Evolutionary conservation across 2,329 filamentous ascomycete genomes (phyloP).

Genomic region (Setomelanomma holmii): DNA sequence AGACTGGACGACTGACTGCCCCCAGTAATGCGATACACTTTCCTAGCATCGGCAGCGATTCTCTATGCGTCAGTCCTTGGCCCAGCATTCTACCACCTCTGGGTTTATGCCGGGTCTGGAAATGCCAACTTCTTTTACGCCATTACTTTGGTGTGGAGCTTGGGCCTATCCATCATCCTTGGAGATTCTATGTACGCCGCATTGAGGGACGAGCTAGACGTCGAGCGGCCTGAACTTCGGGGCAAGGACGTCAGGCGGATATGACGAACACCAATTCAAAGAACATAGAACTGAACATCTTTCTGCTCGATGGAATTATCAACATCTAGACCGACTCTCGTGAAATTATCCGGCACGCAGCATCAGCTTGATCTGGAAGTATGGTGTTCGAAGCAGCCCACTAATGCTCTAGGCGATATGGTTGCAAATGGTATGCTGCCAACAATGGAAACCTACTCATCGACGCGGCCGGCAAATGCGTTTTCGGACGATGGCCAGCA

Average conservation of each 20-base stretch:
- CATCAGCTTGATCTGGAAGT: too few relatives aligned
- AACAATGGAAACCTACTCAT: too few relatives aligned
- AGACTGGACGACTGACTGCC: conserved; percentile 11
- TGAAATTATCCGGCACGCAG: background rate
- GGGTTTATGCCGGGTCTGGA: conserved; percentile 97
- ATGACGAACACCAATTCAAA: too few relatives aligned
- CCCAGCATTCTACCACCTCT: conserved; percentile 94
- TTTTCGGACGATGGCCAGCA: too few relatives aligned
- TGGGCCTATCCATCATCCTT: conserved; percentile 85
- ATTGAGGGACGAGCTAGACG: conserved; percentile 91
- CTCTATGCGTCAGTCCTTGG: conserved; percentile 89
- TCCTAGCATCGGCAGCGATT: conserved; percentile 81
- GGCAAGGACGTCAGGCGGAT: conserved; percentile 89
- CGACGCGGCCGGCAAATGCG: too few relatives aligned
- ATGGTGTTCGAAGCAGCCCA: too few relatives aligned
- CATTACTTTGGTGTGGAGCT: conserved; percentile 97
- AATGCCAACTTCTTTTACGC: conserved; percentile 99
- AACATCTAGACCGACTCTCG: background rate
- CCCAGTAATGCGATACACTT: conserved; percentile 88
- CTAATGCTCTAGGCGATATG: too few relatives aligned
- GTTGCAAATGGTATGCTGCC: too few relatives aligned
- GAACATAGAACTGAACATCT: too few relatives aligned
- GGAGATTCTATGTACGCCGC: conserved; percentile 89
- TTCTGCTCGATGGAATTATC: too few relatives aligned
- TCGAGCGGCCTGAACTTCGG: conserved; percentile 86